Conservation (phyloP, 106 monocot species). For the Vanilla planifolia region DNA sequence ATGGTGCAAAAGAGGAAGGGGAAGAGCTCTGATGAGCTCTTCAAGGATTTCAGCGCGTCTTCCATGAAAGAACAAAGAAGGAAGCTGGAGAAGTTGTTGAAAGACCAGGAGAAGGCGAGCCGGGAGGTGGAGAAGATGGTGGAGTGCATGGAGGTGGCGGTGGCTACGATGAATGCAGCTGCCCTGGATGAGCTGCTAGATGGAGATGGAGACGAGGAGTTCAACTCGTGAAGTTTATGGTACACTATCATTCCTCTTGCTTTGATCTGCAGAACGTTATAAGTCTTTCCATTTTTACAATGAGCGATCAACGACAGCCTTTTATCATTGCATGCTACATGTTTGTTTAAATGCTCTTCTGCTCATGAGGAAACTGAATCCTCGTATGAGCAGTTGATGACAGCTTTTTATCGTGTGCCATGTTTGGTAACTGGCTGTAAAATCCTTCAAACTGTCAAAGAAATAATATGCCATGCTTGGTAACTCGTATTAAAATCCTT, state of each 20-base stretch:
- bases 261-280: no score
- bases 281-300: no score
- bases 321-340: constrained; percentile 5
- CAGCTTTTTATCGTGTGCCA: no score
- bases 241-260: no score
- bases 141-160: constrained; percentile 33
- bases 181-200: constrained; percentile 28
- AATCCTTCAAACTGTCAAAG: no score
- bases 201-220: constrained; percentile 16
- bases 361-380: no score
- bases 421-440: no score
- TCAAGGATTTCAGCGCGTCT: constrained; percentile 24
- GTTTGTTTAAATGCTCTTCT: constrained; percentile 6
- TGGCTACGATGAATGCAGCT: constrained; percentile 28
- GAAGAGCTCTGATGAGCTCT: constrained; percentile 14
- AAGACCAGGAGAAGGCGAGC: constrained; percentile 44
- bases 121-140: constrained; percentile 48
- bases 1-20: constrained; percentile 12
- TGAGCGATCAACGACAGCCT: background rate
- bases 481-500: no score
- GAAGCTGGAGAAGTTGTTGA: constrained; percentile 35
- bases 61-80: constrained; percentile 30
- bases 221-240: constrained; percentile 16
- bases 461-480: no score
- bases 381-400: no score